phyloP scores from a whole-genome alignment of 176 grass and related monocot species.

The maize (Zea mays) region DNA sequence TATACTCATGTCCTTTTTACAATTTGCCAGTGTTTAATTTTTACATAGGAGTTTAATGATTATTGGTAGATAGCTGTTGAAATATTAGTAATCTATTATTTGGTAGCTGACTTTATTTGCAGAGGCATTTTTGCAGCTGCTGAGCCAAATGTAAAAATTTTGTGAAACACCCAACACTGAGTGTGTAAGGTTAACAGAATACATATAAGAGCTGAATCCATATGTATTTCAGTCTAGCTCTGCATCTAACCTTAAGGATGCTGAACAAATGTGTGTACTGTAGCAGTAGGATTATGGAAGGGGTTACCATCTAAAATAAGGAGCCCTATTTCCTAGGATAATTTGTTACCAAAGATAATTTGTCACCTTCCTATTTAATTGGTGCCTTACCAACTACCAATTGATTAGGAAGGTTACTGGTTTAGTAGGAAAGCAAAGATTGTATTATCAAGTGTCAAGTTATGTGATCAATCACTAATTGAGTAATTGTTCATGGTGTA shows the following conservation, averaged over 20 bases:
- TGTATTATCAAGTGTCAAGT: constrained; percentile 7
- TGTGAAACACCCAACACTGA: neutral
- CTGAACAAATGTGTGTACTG: neutral
- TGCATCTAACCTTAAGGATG: neutral
- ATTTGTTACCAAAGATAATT: neutral
- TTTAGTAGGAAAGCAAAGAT: neutral
- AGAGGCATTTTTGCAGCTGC: neutral
- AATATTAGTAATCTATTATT: neutral
- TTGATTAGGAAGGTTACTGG: neutral
- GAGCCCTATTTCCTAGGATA: neutral
- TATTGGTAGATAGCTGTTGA: constrained; percentile 6
- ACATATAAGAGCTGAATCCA: neutral
- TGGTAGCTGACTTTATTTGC: neutral
- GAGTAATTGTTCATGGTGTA: too few relatives aligned
- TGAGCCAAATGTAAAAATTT: neutral
- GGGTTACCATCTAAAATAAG: neutral
- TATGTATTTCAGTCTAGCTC: constrained; percentile 5
- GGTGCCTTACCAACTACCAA: neutral
- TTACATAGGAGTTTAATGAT: neutral
- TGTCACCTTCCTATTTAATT: neutral
- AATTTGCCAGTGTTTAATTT: constrained; percentile 2
- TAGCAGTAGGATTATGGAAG: neutral
- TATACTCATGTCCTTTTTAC: constrained; percentile 31
- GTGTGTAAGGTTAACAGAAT: neutral
- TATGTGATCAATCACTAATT: neutral